Evolutionary conservation across 257 asterid species (phyloP), one percentile per base, ranked within the genome.

Genomic region (Leptodermis oblonga): DNA sequence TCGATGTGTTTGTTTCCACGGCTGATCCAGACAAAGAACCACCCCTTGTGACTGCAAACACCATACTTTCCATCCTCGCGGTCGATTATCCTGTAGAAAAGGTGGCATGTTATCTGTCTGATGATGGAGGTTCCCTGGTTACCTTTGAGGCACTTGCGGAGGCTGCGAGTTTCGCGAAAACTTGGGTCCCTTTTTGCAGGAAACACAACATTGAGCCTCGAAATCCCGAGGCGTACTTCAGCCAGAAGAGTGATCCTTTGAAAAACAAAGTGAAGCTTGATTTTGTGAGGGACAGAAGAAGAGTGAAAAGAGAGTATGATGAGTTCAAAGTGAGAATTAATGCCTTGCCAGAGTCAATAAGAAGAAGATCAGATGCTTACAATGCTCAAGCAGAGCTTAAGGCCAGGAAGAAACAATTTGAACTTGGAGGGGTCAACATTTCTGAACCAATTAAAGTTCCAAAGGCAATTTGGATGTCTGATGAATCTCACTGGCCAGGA

Each of bases 401-500:
- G 78, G 92, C 88, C 17, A 85, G 85, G 78, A 85, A 72, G 86
- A 90, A 90, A 67, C 93, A 88, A 76, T 34, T 81, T 0, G 95
- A 88, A 61, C 85, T 78, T 13, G 96, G n/a, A n/a, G n/a, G 97
- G 53, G 82, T 65, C 36, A 82, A 82, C 78, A 72, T 73, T 5
- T 74, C 81, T 15, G 95, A 90, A 18, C 77, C 88, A 0, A 9
- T 84, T 13, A 88, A 83, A 76, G 83, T 87, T 42, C 86, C 95
- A 1, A 88, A 79, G 77, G 98, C 97, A 31, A 90, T 93, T 45
- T 92, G 97, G 98, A 92, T 90, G 98, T 83, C 93, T 2, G 98
- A 92, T 73, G 95, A 92, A 22, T 88, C 88, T 71, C 90, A 86
- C 13, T 92, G 98, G 98, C 97, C 90, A 15, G 97, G 97, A 17